These are phyloP conservation scores for Trichoderma oligosporum DNA, from an alignment of 2,329 filamentous ascomycete species.

Conservation along the genomic window DNA sequence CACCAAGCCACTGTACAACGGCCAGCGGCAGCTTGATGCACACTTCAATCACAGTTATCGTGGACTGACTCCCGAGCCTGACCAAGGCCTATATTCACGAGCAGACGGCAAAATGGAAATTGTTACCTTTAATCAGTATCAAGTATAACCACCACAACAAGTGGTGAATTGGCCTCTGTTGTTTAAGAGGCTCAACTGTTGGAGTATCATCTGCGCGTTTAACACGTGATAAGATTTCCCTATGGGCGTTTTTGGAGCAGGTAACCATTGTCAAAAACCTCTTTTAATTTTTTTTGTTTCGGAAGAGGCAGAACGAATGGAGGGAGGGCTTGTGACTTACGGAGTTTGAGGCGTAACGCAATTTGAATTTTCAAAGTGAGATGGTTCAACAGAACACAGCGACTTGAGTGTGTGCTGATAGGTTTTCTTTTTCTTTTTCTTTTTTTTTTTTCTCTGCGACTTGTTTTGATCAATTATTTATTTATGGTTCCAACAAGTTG, in stretches of 20 bases:
- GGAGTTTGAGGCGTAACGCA: constrained; percentile 27
- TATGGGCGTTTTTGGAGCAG: constrained; percentile 12
- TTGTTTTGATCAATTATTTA: background rate
- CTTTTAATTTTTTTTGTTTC: background rate
- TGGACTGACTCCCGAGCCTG: constrained; percentile 29
- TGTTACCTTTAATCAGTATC: constrained; percentile 33
- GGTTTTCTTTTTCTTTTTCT: constrained; percentile 11
- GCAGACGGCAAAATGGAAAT: constrained; percentile 34
- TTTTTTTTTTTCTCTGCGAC: constrained; percentile 8
- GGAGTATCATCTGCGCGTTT: constrained; percentile 11
- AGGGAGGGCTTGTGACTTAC: constrained; percentile 19
- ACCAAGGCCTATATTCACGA: constrained; percentile 34
- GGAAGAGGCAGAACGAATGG: constrained; percentile 11
- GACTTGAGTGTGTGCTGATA: background rate
- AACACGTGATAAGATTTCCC: constrained; percentile 13
- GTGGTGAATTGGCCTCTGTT: background rate
- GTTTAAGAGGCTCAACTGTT: background rate
- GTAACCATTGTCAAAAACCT: constrained; percentile 6
- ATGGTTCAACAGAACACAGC: constrained; percentile 5
- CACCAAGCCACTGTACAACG: constrained; percentile 35
- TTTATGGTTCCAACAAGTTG: background rate
- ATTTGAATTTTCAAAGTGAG: constrained; percentile 15
- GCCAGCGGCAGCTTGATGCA: constrained; percentile 36
- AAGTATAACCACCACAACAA: background rate
- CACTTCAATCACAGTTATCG: constrained; percentile 28